Evolutionary conservation across 257 asterid genomes (phyloP).

Genomic region (Gentiana macrophylla): DNA sequence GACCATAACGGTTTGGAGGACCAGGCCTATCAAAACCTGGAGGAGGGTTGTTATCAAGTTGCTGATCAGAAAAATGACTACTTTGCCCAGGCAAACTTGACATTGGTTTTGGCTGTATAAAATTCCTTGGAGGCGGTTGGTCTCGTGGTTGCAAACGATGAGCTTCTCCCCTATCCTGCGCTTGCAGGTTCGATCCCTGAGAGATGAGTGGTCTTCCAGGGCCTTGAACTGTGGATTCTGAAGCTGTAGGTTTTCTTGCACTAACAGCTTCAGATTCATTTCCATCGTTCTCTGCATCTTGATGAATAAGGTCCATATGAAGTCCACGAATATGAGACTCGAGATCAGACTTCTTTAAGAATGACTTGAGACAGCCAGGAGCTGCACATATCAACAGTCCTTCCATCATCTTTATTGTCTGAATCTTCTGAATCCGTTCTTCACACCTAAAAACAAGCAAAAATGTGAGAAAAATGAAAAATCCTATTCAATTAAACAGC

Average conservation of each 20-base stretch:
- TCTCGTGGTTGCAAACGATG: conserved; percentile 48
- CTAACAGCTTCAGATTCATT: conserved; percentile 56
- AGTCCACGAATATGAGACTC: conserved; percentile 51
- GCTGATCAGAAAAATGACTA: conserved; percentile 52
- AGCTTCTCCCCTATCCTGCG: conserved; percentile 47
- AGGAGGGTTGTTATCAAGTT: conserved; percentile 36
- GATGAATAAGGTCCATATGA: conserved; percentile 59
- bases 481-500: conserved; percentile 4
- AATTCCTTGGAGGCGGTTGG: conserved; percentile 43
- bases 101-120: conserved; percentile 35
- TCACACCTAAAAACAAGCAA: conserved; percentile 50
- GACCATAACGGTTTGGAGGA: conserved; percentile 50
- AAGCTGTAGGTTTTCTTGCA: conserved; percentile 63
- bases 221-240: conserved; percentile 89
- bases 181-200: conserved; percentile 53
- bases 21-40: conserved; percentile 50
- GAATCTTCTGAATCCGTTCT: conserved; percentile 89
- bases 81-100: conserved; percentile 50
- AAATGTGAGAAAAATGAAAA: conserved; percentile 1
- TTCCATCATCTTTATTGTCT: conserved; percentile 91
- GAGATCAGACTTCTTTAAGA: conserved; percentile 68
- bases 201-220: conserved; percentile 56
- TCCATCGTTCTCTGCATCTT: conserved; percentile 45
- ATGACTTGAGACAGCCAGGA: conserved; percentile 91
- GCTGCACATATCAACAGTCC: conserved; percentile 86